Evolutionary conservation across 2,329 filamentous ascomycete genomes (phyloP), one percentile per base, ranked within the genome.

Genomic region (Microthyrium microscopicum): DNA sequence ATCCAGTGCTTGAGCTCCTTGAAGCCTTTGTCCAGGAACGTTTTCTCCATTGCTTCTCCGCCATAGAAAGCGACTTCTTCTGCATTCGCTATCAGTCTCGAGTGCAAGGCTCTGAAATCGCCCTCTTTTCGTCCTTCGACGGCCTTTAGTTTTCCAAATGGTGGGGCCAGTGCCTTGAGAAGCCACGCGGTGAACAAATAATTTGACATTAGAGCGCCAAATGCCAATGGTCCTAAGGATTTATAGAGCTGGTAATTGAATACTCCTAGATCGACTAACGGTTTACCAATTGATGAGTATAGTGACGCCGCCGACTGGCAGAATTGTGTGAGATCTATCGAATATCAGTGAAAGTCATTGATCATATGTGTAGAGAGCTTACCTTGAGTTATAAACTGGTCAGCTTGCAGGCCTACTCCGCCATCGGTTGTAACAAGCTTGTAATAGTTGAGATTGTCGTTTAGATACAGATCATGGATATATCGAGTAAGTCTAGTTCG

Each of bases 1-100:
- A 98, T 95, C 81, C 85, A 94, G 41, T 72, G 77, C 55, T 89
- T 89, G 19, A 98, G 64, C 29, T 87, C 89, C 52, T 77, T 82
- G 62, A 94, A 98, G 45, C 91, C 85, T 48, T 74, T 77, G 47
- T 92, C 83, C 7, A 98, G 63, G 52, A 94, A 91, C 3, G 80
- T 74, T 56, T 89, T 89, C 55, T 98, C 89, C 61, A 91, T 93
- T 31, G 89, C 81, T 5, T 87, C 84, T 22, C 89, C 89, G 18
- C 85, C 85, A 47, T 98, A 98, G 54, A 98, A 98, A 4, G 89
- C 89, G 4, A 98, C 78, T 54, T 98, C 89, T 56, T 98, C 89
- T 2, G 89, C 87, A 51, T 98, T 98, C 31, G 87, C 87, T 40
- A 98, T 91, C 5, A 98, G 62, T 8, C 89, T 74, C 4, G 89